Base-by-base conservation (phyloP, 345 rosid species). In the Dipteronia dyeriana region DNA sequence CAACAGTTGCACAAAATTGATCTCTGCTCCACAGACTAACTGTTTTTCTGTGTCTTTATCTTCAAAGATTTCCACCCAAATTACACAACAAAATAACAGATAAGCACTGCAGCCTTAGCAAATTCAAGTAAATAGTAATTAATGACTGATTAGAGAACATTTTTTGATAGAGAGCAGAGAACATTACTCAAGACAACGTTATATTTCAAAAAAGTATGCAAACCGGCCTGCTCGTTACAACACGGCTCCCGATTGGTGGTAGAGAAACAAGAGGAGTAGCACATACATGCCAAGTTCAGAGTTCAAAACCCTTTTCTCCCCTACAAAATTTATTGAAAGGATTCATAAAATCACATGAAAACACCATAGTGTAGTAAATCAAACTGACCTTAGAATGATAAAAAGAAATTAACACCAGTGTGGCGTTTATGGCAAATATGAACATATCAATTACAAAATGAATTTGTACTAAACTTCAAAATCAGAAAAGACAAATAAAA, bases 201-300 rank as follows among this genome's bases (percentile, higher is more conserved):
- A 7, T 4, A n/a, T 57, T 17, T 17, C 12, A 20, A 7, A 25
- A 68, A 76, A n/a, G 49, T 7, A 66, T 20, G 81, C 90, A 57
- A 34, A 83, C 98, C n/a, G n/a, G n/a, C n/a, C n/a, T n/a, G n/a
- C n/a, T n/a, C n/a, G n/a, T n/a, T n/a, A n/a, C 97, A 78, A 91
- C 97, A 77, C 97, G 90, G 88, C 97, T 91, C 77, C 98, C 97
- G 54, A 90, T 79, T 57, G 88, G 90, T 68, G 98, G 97, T 43
- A 94, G 80, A 16, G 97, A 91, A 71, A 94, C 98, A 77, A 94
- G 93, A 84, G 98, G 98, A 75, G 97, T 97, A 53, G 98, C 98
- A 86, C 98, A 92, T 45, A 97, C 98, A 82, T 91, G 98, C 98
- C 98, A 22, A 94, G 94, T 82, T 92, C 98, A 49, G 97, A 90